These are phyloP conservation scores for Phytophthora constricta DNA, from an alignment of 352 stramenopile species.

Conservation along the genomic window DNA sequence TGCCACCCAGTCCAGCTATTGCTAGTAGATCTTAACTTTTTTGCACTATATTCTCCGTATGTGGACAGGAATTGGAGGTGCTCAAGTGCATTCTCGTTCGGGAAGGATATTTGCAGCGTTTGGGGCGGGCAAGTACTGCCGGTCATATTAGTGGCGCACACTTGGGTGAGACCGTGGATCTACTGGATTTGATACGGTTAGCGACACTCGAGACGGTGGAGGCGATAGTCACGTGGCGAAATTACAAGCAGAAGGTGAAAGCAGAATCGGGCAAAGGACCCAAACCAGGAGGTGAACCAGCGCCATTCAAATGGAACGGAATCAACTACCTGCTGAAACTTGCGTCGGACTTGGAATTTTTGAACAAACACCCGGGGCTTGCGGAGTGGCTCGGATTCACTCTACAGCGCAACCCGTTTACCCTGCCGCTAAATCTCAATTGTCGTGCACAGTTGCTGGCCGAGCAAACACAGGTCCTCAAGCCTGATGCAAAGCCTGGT, in stretches of 20 bases:
- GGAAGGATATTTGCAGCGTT: slow-evolving; percentile 87
- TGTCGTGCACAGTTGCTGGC: slow-evolving; percentile 37
- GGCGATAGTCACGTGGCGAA: slow-evolving; percentile 76
- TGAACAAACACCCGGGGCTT: slow-evolving; percentile 81
- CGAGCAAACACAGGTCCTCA: background rate
- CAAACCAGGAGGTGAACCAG: slow-evolving; percentile 27
- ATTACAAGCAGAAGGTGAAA: slow-evolving; percentile 34
- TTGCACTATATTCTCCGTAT: background rate
- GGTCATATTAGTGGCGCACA: slow-evolving; percentile 58
- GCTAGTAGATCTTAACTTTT: too few relatives aligned
- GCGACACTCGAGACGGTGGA: slow-evolving; percentile 91
- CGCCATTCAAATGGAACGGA: slow-evolving; percentile 88
- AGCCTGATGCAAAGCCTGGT: background rate
- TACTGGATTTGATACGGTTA: slow-evolving; percentile 88
- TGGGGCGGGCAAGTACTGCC: slow-evolving; percentile 53
- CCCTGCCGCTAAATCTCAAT: slow-evolving; percentile 85
- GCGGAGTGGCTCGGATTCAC: slow-evolving; percentile 87
- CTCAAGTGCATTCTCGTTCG: slow-evolving; percentile 90
- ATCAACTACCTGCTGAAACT: slow-evolving; percentile 94
- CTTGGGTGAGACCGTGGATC: slow-evolving; percentile 74
- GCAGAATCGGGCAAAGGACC: background rate
- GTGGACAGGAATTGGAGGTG: slow-evolving; percentile 80
- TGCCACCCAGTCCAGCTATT: background rate
- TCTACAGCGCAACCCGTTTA: slow-evolving; percentile 88
- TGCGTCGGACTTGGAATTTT: slow-evolving; percentile 89